Base-by-base conservation (phyloP, 805 yeast genomes). In the Pichia exigua region DNA sequence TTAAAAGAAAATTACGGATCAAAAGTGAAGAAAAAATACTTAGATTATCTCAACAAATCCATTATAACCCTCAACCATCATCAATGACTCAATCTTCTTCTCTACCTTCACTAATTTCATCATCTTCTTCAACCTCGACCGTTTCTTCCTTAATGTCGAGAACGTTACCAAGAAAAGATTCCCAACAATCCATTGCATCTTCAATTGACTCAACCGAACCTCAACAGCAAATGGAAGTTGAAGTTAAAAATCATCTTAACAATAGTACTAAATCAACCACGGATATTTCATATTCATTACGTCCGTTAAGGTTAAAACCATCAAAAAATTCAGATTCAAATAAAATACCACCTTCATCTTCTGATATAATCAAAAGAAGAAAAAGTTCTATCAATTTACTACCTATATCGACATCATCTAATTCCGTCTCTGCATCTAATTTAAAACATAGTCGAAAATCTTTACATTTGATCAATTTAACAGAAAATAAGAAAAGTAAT, bases 1-100 rank as follows among this genome's bases (percentile, higher is more conserved):
- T 91, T 67, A 87, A 85, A 70, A 69, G 68, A 52, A 72, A 76
- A 53, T 66, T 80, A 52, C 60, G 58, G 55, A 53, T 49, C 10
- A 60, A 61, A 45, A 44, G 52, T 11, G 63, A 63, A 30, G 45
- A 43, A 20, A 57, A 52, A 44, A 52, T 56, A 17, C 47, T 5
- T 6, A 12, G 12, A 21, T 43, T 28, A 40, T 46, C 30, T 27
- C 54, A 20, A 42, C 46, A 32, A 42, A 48, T 21, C 27, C 22
- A 38, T 18, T 22, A 17, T 41, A 32, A 9, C 3, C 32, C 30
- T 28, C 39, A 44, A 24, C 44, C 30, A 44, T 24, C 21, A 22
- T 2, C 18, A 27, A 26, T 48, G 17, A 42, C 54, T 13, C 46
- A 47, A n/a, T 35, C 56, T 11, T 47, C 54, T 26, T 56, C 58